Conservation (phyloP, 1,284 basidiomycete genomes). For the Ceratobasidium sp. region DNA sequence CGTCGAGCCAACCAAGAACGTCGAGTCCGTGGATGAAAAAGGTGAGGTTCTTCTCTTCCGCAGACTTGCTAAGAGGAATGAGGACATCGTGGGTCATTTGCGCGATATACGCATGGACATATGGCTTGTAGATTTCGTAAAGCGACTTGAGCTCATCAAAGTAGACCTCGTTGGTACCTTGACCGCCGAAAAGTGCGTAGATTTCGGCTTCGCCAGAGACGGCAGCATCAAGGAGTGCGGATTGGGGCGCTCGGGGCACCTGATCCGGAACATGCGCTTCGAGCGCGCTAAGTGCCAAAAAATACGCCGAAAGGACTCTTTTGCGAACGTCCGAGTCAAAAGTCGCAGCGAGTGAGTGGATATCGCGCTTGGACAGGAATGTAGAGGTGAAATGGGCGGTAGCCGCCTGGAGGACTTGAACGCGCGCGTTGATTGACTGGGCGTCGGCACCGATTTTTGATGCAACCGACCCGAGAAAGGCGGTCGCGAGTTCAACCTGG, state of each 20-base stretch:
- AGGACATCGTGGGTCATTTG: slow-evolving; percentile 73
- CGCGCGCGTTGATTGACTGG: slow-evolving; percentile 62
- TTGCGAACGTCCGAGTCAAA: slow-evolving; percentile 81
- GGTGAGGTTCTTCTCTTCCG: slow-evolving; percentile 60
- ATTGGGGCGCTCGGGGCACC: slow-evolving; percentile 69
- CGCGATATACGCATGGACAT: slow-evolving; percentile 74
- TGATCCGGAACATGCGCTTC: slow-evolving; percentile 62
- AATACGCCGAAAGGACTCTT: slow-evolving; percentile 81
- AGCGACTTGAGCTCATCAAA: slow-evolving; percentile 94
- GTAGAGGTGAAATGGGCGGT: slow-evolving; percentile 79
- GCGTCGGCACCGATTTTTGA: slow-evolving; percentile 63
- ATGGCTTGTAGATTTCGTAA: slow-evolving; percentile 89
- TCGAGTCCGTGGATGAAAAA: slow-evolving; percentile 87
- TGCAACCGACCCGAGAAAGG: slow-evolving; percentile 78
- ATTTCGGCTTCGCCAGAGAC: slow-evolving; percentile 75
- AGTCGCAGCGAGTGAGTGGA: slow-evolving; percentile 79
- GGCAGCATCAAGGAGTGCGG: slow-evolving; percentile 78
- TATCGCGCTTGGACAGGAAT: slow-evolving; percentile 70
- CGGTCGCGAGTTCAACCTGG: slow-evolving; percentile 76
- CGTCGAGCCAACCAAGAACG: slow-evolving; percentile 84
- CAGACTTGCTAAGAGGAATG: slow-evolving; percentile 61
- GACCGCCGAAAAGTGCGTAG: slow-evolving; percentile 97
- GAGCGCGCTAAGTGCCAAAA: slow-evolving; percentile 75
- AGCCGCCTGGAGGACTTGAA: slow-evolving; percentile 72
- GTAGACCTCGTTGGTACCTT: slow-evolving; percentile 98